A percentile compares a stretch with the other conserved stretches of the same genome.
phyloP scores from a whole-genome alignment of 768 basidiomycete genomes.

The Boletus rubroflammeus region DNA sequence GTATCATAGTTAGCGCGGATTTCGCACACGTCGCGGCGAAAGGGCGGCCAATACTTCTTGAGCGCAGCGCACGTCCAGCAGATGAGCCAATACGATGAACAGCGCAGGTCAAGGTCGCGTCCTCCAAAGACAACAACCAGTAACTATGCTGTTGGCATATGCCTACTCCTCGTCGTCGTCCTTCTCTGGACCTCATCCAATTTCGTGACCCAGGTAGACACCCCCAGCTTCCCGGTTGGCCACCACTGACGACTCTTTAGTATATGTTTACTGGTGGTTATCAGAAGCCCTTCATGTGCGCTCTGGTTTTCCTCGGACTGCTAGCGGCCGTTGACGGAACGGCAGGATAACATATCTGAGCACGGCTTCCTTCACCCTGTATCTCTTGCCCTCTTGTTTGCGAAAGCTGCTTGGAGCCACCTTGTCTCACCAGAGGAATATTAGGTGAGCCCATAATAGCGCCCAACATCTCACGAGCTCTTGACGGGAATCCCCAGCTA shows the following conservation, averaged over 20 bases:
- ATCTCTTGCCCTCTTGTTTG: conserved; percentile 63
- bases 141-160: conserved; percentile 58
- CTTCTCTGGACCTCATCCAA: conserved; percentile 86
- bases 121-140: conserved; percentile 12
- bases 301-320: conserved; percentile 4
- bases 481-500: conserved; percentile 19
- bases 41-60: too few species aligned
- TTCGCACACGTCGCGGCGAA: too few species aligned
- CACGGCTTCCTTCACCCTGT: conserved; percentile 83
- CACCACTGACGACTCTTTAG: conserved; percentile 25
- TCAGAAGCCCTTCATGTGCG: conserved; percentile 86
- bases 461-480: not conserved
- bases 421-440: conserved; percentile 2
- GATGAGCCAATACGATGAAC: conserved; percentile 22
- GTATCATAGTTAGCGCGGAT: not conserved
- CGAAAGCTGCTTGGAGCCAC: conserved; percentile 24
- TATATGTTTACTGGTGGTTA: conserved; percentile 63
- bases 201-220: conserved; percentile 75
- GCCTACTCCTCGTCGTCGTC: conserved; percentile 70
- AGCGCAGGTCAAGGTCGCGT: conserved; percentile 7
- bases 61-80: conserved; percentile 2
- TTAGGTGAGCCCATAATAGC: conserved; percentile 5
- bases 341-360: conserved; percentile 83
- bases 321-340: conserved; percentile 1
- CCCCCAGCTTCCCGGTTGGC: not conserved